Base-by-base conservation (phyloP, 148 eudicot genomes). In the Oxyria digyna region DNA sequence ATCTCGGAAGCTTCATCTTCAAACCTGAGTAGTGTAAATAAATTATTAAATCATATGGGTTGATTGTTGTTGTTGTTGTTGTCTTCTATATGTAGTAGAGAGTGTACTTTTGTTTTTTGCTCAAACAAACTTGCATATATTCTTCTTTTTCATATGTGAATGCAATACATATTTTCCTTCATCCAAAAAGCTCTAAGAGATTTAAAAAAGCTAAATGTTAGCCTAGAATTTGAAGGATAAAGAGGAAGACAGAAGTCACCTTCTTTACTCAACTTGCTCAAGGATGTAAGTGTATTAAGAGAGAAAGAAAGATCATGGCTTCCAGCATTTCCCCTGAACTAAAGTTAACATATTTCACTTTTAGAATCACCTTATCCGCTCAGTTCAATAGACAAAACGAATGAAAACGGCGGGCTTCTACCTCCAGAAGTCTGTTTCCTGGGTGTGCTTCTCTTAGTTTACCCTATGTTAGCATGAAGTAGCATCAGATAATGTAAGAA, bases 311-410 rank as follows among this genome's bases (percentile, higher is more conserved):
- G 91, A 81, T 94, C 98, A 75, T 94, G 98, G 76, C 97, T 94
- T 73, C 98, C 98, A 76, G 98, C 98, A 82, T 94, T 94, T 80
- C 98, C 98, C 38, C 97, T 89, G n/a, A 82, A 78, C 98, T 93
- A 86, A 70, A 77, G n/a, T n/a, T 69, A 52, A 38, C 23, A 40
- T 68, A 62, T 55, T 73, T 79, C 37, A 59, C 35, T 29, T 59
- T 31, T 21, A 41, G 18, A 66, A 35, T 66, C 68, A 38, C 38
- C 59, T 57, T 24, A 71, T 23, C 32, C 14, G 9, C 35, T 42
- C n/a, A 21, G 52, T 59, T 29, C 29, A 42, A 50, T 32, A n/a
- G 64, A 59, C 24, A 40, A 38, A 59, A 52, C n/a, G 12, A 21
- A 27, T 35, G 3, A 42, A 43, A 27, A 5, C 29, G 42, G 42